Evolutionary conservation across 2,329 filamentous ascomycete genomes (phyloP).

Genomic region (Cladosporium austrohemisphaericum): DNA sequence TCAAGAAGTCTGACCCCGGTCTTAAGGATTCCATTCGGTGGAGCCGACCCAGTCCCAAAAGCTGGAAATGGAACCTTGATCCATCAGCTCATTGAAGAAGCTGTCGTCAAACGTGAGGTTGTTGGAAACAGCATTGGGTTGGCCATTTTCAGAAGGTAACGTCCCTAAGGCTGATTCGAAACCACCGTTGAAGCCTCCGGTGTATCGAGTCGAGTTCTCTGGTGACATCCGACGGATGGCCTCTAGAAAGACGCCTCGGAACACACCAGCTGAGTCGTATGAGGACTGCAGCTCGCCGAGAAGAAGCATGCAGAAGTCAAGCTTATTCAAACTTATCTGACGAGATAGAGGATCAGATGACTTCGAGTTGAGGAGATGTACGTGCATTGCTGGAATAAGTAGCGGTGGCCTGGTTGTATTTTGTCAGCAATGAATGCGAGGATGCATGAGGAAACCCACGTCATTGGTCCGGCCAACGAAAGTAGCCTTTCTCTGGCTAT

Average conservation of each 20-base stretch:
- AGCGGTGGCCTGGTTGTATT: slow-evolving; percentile 15
- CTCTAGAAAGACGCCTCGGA: slow-evolving; percentile 3
- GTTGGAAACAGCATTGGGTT: neutral
- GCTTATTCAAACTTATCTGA: slow-evolving; percentile 16
- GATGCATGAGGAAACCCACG: slow-evolving; percentile 3
- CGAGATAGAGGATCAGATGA: slow-evolving; percentile 16
- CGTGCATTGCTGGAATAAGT: slow-evolving; percentile 18
- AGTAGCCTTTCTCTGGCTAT: slow-evolving; percentile 12
- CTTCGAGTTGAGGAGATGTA: slow-evolving; percentile 15
- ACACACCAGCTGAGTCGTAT: slow-evolving; percentile 2
- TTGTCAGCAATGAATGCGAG: slow-evolving; percentile 6
- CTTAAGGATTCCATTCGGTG: slow-evolving; percentile 7
- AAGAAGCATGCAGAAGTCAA: slow-evolving; percentile 17
- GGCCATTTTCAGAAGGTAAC: slow-evolving; percentile 18
- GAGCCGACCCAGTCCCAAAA: slow-evolving; percentile 8
- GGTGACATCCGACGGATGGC: neutral
- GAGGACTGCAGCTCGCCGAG: slow-evolving; percentile 8
- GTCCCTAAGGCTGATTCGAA: too few species aligned
- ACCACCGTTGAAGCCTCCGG: neutral
- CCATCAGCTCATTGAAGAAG: slow-evolving; percentile 3
- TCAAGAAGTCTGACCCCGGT: too few species aligned
- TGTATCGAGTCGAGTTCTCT: neutral
- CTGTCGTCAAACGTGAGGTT: neutral
- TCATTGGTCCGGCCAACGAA: slow-evolving; percentile 1
- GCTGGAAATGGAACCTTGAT: neutral